Evolutionary conservation across 768 basidiomycete genomes (phyloP), one percentile per base, ranked within the genome.

Genomic region (Pleurotus eryngii): DNA sequence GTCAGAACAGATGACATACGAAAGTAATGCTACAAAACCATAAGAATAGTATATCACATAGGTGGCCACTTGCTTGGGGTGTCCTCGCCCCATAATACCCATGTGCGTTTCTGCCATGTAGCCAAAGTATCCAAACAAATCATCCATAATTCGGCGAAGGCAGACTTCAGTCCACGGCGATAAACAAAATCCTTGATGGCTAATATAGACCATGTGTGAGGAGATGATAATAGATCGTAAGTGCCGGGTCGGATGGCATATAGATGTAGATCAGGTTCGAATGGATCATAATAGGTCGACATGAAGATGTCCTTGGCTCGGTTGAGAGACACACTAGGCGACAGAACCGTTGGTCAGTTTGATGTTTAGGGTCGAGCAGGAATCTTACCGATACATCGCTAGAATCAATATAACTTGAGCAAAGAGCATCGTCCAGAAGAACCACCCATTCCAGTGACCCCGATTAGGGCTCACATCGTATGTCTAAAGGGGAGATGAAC

Each of bases 241-340:
- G 72, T 70, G 68, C 79, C 73, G 30, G 76, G 77, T 61, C 74
- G 76, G 56, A 70, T 74, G 57, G 68, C 67, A 71, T 76, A 80
- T 45, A 85, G 70, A 66, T 88, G 80, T 54, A 90, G 77, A 64
- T 90, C 85, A 14, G 87, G 85, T 66, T 88, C 82, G 71, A 89
- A 83, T 57, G 90, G 86, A 66, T 92, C 89, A 64, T 87, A 90
- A 62, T 90, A 91, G 58, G 81, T 85, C 59, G 84, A 87, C 63
- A 90, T 75, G 70, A 89, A 91, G 27, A 83, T 72, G 20, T 81
- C 74, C 64, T 68, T 76, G 46, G 86, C 82, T 48, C 74, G 77
- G 27, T 68, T 67, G 47, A 71, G 63, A 58, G 78, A 76, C 63
- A 83, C 60, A 62, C 89, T 84, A 59, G 20, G 3, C 4, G 24